Conservation (phyloP, 176 grass and related monocot genomes). For the Aechmea fasciata region DNA sequence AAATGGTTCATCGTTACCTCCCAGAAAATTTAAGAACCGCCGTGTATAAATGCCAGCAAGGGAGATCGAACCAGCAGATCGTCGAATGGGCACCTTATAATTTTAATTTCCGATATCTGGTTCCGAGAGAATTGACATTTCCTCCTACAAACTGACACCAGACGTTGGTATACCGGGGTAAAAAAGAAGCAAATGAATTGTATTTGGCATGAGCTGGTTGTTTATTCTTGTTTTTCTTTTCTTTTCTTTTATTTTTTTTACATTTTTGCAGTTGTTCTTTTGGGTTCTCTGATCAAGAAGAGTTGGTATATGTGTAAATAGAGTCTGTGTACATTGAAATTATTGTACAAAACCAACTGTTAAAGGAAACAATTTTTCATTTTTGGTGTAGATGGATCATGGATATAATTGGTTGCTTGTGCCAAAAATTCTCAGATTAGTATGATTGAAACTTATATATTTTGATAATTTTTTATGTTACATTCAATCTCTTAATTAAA, state of each 20-base stretch:
- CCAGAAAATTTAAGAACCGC: slow-evolving; percentile 71
- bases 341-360: not conserved
- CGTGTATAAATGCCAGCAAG: slow-evolving; percentile 71
- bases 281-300: not conserved
- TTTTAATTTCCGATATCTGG: slow-evolving; percentile 65
- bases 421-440: not conserved
- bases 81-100: slow-evolving; percentile 91
- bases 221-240: not conserved
- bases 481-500: no score
- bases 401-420: not conserved
- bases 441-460: no score
- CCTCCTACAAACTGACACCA: slow-evolving; percentile 54
- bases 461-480: no score
- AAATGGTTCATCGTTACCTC: slow-evolving; percentile 76
- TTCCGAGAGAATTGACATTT: slow-evolving; percentile 66
- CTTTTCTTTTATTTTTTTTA: not conserved
- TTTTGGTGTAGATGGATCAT: not conserved
- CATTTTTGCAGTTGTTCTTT: not conserved
- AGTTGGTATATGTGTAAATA: slow-evolving; percentile 4
- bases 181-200: no score
- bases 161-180: not conserved
- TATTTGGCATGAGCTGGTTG: not conserved
- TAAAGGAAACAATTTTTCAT: not conserved
- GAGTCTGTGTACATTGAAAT: not conserved
- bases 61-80: slow-evolving; percentile 56